These are phyloP conservation scores for Sclerotinia borealis DNA, from an alignment of 2,329 filamentous ascomycete species.

Conservation along the genomic window DNA sequence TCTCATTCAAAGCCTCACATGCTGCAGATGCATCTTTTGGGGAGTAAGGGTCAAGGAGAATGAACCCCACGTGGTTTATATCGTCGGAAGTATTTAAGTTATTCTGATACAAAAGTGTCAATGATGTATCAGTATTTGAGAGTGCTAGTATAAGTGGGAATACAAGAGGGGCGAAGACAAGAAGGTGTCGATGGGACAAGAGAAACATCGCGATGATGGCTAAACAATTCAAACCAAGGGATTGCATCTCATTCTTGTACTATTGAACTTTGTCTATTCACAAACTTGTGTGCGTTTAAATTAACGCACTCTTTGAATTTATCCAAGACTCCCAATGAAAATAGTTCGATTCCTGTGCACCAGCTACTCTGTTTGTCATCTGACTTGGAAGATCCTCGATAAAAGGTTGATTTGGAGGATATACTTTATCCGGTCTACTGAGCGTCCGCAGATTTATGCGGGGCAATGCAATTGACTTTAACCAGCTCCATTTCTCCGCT, in stretches of 20 bases:
- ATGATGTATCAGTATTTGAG: slow-evolving; percentile 37
- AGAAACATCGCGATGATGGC: not conserved
- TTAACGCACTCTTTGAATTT: too few species aligned
- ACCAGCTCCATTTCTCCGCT: not conserved
- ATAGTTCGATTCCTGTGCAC: not conserved
- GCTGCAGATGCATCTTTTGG: slow-evolving; percentile 36
- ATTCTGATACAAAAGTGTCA: slow-evolving; percentile 48
- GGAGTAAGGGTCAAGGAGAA: slow-evolving; percentile 41
- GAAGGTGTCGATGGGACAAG: not conserved
- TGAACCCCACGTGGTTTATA: slow-evolving; percentile 45
- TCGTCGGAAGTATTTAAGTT: slow-evolving; percentile 49
- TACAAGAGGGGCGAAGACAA: not conserved
- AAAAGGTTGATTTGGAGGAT: not conserved
- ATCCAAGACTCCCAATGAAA: not conserved
- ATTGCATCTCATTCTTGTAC: not conserved
- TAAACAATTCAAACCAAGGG: not conserved
- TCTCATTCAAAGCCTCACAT: slow-evolving; percentile 44
- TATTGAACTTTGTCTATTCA: not conserved
- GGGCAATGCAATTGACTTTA: not conserved
- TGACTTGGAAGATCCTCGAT: not conserved
- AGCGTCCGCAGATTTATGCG: not conserved
- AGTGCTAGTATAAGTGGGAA: not conserved
- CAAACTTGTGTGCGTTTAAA: too few species aligned
- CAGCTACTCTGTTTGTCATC: not conserved
- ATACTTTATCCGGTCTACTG: not conserved